These are phyloP conservation scores for Paecilomyces niveus DNA, from an alignment of 2,329 filamentous ascomycete genomes.

Conservation along the genomic window DNA sequence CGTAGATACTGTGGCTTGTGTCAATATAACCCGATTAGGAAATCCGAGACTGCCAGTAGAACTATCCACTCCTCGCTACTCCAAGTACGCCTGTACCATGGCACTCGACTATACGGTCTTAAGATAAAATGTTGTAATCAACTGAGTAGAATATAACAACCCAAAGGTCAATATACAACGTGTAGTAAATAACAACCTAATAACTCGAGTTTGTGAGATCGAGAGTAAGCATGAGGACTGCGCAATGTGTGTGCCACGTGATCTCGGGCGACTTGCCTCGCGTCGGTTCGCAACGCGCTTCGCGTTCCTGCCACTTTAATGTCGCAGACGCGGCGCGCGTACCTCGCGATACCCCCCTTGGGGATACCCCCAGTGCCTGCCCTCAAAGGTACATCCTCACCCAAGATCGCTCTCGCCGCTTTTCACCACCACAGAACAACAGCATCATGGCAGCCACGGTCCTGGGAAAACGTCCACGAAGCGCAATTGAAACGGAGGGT, in stretches of 20 bases:
- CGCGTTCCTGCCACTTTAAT: constrained; percentile 13
- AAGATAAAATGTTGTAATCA: background rate
- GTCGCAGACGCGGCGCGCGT: constrained; percentile 11
- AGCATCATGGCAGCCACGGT: constrained; percentile 32
- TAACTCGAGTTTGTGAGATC: too few species aligned
- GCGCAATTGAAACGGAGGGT: constrained; percentile 33
- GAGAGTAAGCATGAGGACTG: background rate
- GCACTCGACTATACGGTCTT: background rate
- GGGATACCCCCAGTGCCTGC: constrained; percentile 7
- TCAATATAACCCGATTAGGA: background rate
- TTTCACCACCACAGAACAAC: constrained; percentile 10
- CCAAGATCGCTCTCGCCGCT: constrained; percentile 18
- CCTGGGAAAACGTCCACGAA: constrained; percentile 39
- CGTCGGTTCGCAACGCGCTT: constrained; percentile 7
- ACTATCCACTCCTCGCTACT: background rate
- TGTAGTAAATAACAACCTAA: too few species aligned
- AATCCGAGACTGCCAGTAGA: background rate
- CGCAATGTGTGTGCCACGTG: constrained; percentile 1
- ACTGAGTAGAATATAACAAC: background rate
- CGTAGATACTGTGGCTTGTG: background rate
- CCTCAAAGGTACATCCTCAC: constrained; percentile 14
- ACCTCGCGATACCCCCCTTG: background rate
- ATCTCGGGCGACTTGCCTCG: constrained; percentile 8
- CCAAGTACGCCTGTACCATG: background rate
- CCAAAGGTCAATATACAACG: too few species aligned